A percentile compares a stretch with the other conserved stretches of the same genome.
Conservation (phyloP, 208 protist genomes). For the Trypanosoma cruzi region DNA sequence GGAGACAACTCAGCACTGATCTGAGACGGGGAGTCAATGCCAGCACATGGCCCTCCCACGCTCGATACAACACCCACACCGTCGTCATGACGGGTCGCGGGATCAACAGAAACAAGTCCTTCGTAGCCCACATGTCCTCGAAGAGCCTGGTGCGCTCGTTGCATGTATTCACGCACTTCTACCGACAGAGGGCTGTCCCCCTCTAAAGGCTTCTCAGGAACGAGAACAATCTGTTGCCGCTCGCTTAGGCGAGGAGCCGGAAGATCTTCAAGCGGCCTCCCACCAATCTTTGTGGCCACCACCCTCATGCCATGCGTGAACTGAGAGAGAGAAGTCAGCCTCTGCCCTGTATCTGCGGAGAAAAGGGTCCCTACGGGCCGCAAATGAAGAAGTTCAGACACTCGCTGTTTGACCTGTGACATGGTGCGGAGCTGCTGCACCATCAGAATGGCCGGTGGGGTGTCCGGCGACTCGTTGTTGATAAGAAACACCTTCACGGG, state of each 20-base stretch:
- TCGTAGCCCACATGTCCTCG: background rate
- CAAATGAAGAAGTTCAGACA: slow-evolving; percentile 27
- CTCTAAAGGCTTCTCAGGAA: background rate
- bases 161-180: slow-evolving; percentile 25
- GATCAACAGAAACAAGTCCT: background rate
- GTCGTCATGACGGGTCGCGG: background rate
- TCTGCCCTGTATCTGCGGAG: slow-evolving; percentile 16
- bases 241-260: background rate
- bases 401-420: slow-evolving; percentile 27
- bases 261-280: slow-evolving; percentile 4
- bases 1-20: slow-evolving; percentile 15
- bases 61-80: background rate
- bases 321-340: slow-evolving; percentile 6
- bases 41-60: background rate
- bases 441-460: slow-evolving; percentile 17
- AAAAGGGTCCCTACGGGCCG: slow-evolving; percentile 27
- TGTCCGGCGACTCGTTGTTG: slow-evolving; percentile 22
- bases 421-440: slow-evolving; percentile 26
- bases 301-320: slow-evolving; percentile 19
- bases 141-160: slow-evolving; percentile 22
- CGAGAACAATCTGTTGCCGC: background rate
- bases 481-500: slow-evolving; percentile 23
- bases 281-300: slow-evolving; percentile 21
- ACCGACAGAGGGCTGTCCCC: background rate
- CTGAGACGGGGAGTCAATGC: slow-evolving; percentile 3